These are phyloP conservation scores for Pichia nakasei DNA, from an alignment of 805 yeast species.

Conservation along the genomic window DNA sequence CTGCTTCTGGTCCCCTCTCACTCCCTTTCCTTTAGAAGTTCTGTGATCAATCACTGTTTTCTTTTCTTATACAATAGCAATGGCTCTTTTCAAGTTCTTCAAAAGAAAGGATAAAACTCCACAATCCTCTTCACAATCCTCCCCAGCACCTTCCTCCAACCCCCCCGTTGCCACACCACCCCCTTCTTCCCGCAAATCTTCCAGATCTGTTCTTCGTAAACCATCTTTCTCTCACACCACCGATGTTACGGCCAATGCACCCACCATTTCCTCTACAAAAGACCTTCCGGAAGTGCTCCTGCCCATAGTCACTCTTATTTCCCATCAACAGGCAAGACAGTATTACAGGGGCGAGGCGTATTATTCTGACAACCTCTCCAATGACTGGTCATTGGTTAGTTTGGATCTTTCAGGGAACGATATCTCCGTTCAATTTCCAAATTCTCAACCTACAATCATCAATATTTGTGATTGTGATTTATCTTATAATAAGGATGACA, in stretches of 20 bases:
- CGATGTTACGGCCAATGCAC: background rate
- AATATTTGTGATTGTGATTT: conserved; percentile 40
- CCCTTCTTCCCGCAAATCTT: background rate
- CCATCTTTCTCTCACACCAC: conserved; percentile 4
- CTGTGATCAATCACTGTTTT: background rate
- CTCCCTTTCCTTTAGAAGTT: background rate
- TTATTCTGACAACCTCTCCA: background rate
- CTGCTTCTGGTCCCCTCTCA: background rate
- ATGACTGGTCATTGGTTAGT: conserved; percentile 20
- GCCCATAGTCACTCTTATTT: conserved; percentile 62
- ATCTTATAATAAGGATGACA: conserved; percentile 5
- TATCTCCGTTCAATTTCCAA: conserved; percentile 32
- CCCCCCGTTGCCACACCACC: background rate
- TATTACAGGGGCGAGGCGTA: conserved; percentile 28
- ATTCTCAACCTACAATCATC: conserved; percentile 37
- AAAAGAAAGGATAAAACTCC: conserved; percentile 1
- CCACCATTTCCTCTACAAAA: background rate
- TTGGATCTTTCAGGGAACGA: conserved; percentile 42
- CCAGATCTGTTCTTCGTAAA: conserved; percentile 2
- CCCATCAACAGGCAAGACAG: conserved; percentile 59
- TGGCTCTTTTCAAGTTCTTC: background rate
- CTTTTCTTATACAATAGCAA: background rate
- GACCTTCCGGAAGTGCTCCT: conserved; percentile 52
- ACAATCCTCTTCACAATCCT: background rate
- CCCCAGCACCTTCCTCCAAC: background rate